These are phyloP conservation scores for Exophiala lecanii-corni DNA, from an alignment of 2,329 filamentous ascomycete genomes.

Conservation along the genomic window DNA sequence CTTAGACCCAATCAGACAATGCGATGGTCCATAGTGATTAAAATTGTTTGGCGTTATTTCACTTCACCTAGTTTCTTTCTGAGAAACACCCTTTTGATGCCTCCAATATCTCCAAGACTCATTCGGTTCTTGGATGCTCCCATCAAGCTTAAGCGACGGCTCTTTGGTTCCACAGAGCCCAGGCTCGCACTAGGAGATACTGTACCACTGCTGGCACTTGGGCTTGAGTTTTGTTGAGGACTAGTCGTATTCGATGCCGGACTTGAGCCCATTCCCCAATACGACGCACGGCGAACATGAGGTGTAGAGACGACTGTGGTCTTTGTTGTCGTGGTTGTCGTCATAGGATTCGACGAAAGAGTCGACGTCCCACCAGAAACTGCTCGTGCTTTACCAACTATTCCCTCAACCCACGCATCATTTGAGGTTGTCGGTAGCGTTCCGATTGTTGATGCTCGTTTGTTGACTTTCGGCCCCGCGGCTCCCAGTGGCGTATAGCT, in stretches of 20 bases:
- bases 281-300: slow-evolving; percentile 9
- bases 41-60: no score
- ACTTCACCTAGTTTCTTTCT: slow-evolving; percentile 20
- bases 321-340: slow-evolving; percentile 20
- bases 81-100: slow-evolving; percentile 27
- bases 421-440: slow-evolving; percentile 36
- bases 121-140: slow-evolving; percentile 17
- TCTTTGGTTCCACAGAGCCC: slow-evolving; percentile 6
- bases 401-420: slow-evolving; percentile 45
- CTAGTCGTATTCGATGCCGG: slow-evolving; percentile 6
- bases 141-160: slow-evolving; percentile 7
- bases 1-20: no score
- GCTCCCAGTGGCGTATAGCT: slow-evolving; percentile 40
- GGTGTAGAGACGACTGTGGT: slow-evolving; percentile 17
- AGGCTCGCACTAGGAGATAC: slow-evolving; percentile 14
- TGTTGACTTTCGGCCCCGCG: slow-evolving; percentile 41
- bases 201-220: slow-evolving; percentile 5
- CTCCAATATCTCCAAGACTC: slow-evolving; percentile 25
- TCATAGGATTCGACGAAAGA: slow-evolving; percentile 14
- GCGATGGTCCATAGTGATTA: no score
- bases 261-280: slow-evolving; percentile 6
- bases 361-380: slow-evolving; percentile 19
- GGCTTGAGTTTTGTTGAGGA: slow-evolving; percentile 10
- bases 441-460: slow-evolving; percentile 37
- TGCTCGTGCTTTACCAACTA: slow-evolving; percentile 40